Base-by-base conservation (phyloP, 495 filamentous ascomycete genomes). In the Glutinoglossum americanum region DNA sequence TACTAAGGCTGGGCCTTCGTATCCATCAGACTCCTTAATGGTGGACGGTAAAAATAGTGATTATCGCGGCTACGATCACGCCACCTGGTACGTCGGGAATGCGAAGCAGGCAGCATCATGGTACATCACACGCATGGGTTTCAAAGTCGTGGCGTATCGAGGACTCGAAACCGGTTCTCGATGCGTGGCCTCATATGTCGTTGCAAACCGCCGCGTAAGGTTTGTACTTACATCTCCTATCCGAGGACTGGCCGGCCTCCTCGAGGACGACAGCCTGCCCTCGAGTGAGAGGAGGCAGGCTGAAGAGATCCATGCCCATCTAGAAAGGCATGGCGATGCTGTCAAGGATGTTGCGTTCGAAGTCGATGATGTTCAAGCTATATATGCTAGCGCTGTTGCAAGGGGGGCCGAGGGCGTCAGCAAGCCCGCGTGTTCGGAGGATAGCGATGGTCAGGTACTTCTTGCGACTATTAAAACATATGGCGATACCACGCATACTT, bases 41-140 rank as follows among this genome's bases (percentile, higher is more conserved):
- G 9, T 9, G 30, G 30, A 9, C 9, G 30, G 9, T 33, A 33
- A 33, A 33, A 9, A 33, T 9, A 9, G 30, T 9, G 77, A 76
- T 64, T 92, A 89, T 70, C 76, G 76, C 26, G 87, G 86, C 66
- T 94, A 94, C 64, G 83, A 92, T 71, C 84, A 93, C 65, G 74
- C 93, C 51, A 83, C 84, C 64, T 95, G 88, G 88, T 95, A 85
- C 67, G 89, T 96, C 6, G 87, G 87, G 63, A 96, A 96, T 69
- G 89, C 89, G 63, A 94, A 94, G 71, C 88, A 94, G 75, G 85
- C 85, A 0, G 87, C 87, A 45, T 75, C 79, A 54, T 94, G 82
- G 73, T 94, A 92, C 71, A 82, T 82, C 66, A 81, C 82, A 10
- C 82, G 83, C 60, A 82, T 93, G 73, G 87, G 87, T 44, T 93